phyloP scores from a whole-genome alignment of 1,284 basidiomycete genomes.

The Apiotrichum gamsii region DNA sequence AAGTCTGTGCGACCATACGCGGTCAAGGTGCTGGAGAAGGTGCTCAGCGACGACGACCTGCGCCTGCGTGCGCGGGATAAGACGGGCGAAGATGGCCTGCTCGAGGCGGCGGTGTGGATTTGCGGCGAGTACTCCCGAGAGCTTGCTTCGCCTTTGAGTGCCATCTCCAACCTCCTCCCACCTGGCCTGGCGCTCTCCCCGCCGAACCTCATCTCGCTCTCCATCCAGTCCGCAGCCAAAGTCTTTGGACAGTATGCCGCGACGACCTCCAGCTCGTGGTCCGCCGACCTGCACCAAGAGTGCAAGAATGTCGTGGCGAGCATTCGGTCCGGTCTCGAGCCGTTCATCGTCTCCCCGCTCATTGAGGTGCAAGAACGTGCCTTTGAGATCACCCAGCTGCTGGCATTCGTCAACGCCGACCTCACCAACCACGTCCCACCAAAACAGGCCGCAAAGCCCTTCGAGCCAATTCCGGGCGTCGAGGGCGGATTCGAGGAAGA shows the following conservation, averaged over 20 bases:
- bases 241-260: constrained; percentile 80
- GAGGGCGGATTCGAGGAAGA: constrained; percentile 39
- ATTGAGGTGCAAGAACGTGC: constrained; percentile 92
- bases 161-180: constrained; percentile 55
- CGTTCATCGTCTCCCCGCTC: constrained; percentile 56
- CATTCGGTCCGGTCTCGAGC: constrained; percentile 55
- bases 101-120: constrained; percentile 91
- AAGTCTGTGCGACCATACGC: constrained; percentile 68
- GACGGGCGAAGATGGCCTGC: constrained; percentile 66
- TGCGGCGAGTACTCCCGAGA: constrained; percentile 70
- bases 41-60: constrained; percentile 71
- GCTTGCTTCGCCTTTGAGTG: constrained; percentile 34
- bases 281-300: constrained; percentile 46
- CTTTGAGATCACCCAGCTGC: constrained; percentile 69
- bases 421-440: constrained; percentile 55
- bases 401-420: constrained; percentile 74
- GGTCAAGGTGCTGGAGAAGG: constrained; percentile 69
- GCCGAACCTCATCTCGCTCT: constrained; percentile 62
- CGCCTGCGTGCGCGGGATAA: constrained; percentile 51
- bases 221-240: constrained; percentile 77
- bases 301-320: constrained; percentile 59
- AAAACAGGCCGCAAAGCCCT: not conserved
- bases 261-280: constrained; percentile 67
- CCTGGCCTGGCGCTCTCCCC: constrained; percentile 54
- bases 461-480: constrained; percentile 38